These are phyloP conservation scores for Starmerella stigmatis DNA, from an alignment of 805 yeast genomes.

Conservation along the genomic window DNA sequence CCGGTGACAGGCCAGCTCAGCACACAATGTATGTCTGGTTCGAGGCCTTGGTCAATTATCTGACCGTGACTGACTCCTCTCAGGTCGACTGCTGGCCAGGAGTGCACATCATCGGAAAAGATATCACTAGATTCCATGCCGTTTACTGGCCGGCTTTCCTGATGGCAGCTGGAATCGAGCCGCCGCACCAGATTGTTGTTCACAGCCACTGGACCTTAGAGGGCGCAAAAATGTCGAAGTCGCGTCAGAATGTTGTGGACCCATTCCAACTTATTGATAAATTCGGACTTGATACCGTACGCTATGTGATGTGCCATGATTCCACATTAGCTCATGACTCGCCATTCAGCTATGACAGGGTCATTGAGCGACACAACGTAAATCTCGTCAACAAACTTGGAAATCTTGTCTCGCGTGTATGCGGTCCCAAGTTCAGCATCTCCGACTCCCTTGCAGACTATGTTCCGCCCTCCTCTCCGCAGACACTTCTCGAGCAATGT, in stretches of 20 bases:
- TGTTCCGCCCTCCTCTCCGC: slow-evolving; percentile 14
- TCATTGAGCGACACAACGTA: slow-evolving; percentile 32
- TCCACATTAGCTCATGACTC: slow-evolving; percentile 69
- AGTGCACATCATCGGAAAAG: slow-evolving; percentile 83
- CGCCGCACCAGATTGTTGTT: slow-evolving; percentile 69
- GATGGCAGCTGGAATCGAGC: slow-evolving; percentile 62
- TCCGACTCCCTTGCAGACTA: slow-evolving; percentile 5
- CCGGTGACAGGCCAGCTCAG: slow-evolving; percentile 46
- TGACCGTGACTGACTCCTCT: slow-evolving; percentile 37
- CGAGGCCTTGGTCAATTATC: slow-evolving; percentile 80
- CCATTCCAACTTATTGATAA: slow-evolving; percentile 54
- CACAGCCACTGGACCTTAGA: slow-evolving; percentile 92
- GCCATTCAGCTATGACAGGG: slow-evolving; percentile 61
- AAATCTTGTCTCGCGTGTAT: slow-evolving; percentile 62
- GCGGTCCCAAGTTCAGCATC: slow-evolving; percentile 59
- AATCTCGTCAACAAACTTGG: slow-evolving; percentile 73
- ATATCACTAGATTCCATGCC: slow-evolving; percentile 78
- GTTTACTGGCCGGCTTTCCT: slow-evolving; percentile 90
- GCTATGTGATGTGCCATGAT: slow-evolving; percentile 67
- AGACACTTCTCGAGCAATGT: slow-evolving; percentile 41
- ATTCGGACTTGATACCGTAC: slow-evolving; percentile 51
- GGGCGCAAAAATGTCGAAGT: slow-evolving; percentile 89
- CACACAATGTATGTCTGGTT: slow-evolving; percentile 94
- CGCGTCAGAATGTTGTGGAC: slow-evolving; percentile 87
- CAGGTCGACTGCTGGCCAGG: slow-evolving; percentile 46